These are phyloP conservation scores for Aristolochia californica DNA, from an alignment of 164 flowering plant species.

Conservation along the genomic window DNA sequence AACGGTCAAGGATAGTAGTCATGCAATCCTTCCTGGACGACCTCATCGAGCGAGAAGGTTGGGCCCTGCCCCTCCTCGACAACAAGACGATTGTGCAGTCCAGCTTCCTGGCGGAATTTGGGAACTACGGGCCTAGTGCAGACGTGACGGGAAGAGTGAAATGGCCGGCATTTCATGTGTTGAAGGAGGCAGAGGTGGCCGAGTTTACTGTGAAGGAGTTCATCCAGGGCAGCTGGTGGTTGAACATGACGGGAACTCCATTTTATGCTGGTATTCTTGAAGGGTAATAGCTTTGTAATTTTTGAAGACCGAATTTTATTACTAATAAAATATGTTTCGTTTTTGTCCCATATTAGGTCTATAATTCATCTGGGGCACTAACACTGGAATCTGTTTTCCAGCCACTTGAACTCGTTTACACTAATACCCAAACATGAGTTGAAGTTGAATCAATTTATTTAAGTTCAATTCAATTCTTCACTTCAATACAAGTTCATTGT, in stretches of 20 bases:
- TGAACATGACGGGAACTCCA: background rate
- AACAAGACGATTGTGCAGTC: constrained; percentile 28
- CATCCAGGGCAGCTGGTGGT: background rate
- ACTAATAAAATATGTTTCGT: too few relatives aligned
- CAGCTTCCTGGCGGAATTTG: constrained; percentile 48
- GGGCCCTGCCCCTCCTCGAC: constrained; percentile 31
- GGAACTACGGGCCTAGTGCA: constrained; percentile 57
- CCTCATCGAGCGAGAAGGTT: constrained; percentile 15
- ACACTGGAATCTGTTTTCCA: too few relatives aligned
- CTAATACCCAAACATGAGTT: too few relatives aligned
- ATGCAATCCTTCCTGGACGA: constrained; percentile 21
- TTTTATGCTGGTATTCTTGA: background rate
- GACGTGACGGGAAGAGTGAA: constrained; percentile 28
- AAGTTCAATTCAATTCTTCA: too few relatives aligned
- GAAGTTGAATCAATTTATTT: too few relatives aligned
- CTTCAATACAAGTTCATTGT: too few relatives aligned
- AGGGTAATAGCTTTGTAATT: too few relatives aligned
- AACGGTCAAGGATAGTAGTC: constrained; percentile 15
- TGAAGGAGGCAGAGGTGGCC: background rate
- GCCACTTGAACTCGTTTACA: too few relatives aligned
- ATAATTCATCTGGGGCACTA: too few relatives aligned
- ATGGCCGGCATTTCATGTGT: constrained; percentile 24
- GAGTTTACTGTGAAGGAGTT: background rate
- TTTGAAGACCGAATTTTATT: too few relatives aligned
- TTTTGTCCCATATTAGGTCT: too few relatives aligned